Evolutionary conservation across 768 basidiomycete species (phyloP).

Genomic region (Trametes cubensis): DNA sequence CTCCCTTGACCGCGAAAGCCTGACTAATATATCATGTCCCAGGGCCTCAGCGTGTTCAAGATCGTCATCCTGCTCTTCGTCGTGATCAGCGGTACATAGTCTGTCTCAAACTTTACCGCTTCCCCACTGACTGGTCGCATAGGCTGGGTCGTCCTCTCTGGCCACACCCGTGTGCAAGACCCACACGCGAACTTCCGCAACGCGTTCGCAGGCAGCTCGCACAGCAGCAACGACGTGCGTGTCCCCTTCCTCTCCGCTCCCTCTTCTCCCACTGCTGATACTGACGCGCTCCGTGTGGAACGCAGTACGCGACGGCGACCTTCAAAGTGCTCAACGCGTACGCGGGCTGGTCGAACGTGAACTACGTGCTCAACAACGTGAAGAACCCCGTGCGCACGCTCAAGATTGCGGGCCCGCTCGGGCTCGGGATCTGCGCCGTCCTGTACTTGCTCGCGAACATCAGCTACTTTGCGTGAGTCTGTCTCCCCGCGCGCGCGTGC

Average conservation of each 20-base stretch:
- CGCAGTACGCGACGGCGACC: slow-evolving; percentile 61
- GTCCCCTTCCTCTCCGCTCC: not conserved
- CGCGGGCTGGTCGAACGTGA: slow-evolving; percentile 57
- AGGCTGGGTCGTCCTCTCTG: slow-evolving; percentile 65
- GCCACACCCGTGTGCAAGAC: slow-evolving; percentile 55
- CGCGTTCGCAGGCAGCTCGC: slow-evolving; percentile 57
- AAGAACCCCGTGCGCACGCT: slow-evolving; percentile 61
- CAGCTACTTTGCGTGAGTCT: slow-evolving; percentile 57
- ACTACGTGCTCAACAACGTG: slow-evolving; percentile 64
- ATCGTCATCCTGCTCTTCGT: slow-evolving; percentile 56
- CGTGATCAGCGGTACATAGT: slow-evolving; percentile 47
- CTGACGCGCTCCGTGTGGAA: not conserved
- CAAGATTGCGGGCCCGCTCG: slow-evolving; percentile 63
- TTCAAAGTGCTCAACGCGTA: slow-evolving; percentile 58
- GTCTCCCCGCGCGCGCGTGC: too few relatives aligned
- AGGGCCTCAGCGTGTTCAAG: slow-evolving; percentile 58
- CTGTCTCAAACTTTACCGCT: not conserved
- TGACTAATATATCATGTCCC: slow-evolving; percentile 3
- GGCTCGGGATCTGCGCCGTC: slow-evolving; percentile 53
- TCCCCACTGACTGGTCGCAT: not conserved
- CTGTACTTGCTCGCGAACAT: slow-evolving; percentile 61
- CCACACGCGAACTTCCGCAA: slow-evolving; percentile 60
- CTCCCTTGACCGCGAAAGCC: slow-evolving; percentile 37
- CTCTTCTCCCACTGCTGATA: too few relatives aligned
- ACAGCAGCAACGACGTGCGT: slow-evolving; percentile 50